Evolutionary conservation across 768 basidiomycete species (phyloP), one percentile per base, ranked within the genome.

Genomic region (Pisolithus marmoratus): DNA sequence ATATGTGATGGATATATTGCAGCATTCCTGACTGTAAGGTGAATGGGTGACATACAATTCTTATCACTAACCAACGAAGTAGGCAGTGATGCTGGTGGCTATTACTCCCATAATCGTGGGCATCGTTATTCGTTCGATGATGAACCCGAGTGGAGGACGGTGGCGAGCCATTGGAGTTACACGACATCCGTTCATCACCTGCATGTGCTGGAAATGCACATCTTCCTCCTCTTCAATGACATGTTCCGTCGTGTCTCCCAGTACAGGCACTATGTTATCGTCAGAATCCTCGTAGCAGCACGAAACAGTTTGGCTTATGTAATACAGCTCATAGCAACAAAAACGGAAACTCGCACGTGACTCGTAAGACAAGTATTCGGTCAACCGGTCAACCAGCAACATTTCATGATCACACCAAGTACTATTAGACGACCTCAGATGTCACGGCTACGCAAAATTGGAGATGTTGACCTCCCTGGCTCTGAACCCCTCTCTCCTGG

Each of bases 141-240:
- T 14, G 70, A 74, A 50, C 46, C 52, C 22, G 45, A 24, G 9
- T 73, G 69, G 9, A 62, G 61, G 9, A 73, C 74, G 75, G 42
- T n/a, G 26, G 40, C 74, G 77, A 38, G n/a, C n/a, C n/a, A n/a
- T n/a, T n/a, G n/a, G n/a, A n/a, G n/a, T n/a, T n/a, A n/a, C 60
- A 87, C 87, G 63, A 83, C 84, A 84, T 26, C 84, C 85, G 63
- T 80, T 74, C 1, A 86, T 76, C 27, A 85, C 59, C 8, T 74
- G 67, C 72, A 88, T 76, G 61, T 80, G 78, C 46, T 75, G 72
- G 31, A 79, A 54, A 44, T 80, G 17, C 38, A n/a, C 76, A 4
- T 64, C 65, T 23, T 78, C 75, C 34, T 73, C 67, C 44, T 76
- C 69, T 38, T 72, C 67, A 41, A 64, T 58, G 41, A 69, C 52